phyloP scores from a whole-genome alignment of 2,329 filamentous ascomycete genomes.

The Celoporthe dispersa region DNA sequence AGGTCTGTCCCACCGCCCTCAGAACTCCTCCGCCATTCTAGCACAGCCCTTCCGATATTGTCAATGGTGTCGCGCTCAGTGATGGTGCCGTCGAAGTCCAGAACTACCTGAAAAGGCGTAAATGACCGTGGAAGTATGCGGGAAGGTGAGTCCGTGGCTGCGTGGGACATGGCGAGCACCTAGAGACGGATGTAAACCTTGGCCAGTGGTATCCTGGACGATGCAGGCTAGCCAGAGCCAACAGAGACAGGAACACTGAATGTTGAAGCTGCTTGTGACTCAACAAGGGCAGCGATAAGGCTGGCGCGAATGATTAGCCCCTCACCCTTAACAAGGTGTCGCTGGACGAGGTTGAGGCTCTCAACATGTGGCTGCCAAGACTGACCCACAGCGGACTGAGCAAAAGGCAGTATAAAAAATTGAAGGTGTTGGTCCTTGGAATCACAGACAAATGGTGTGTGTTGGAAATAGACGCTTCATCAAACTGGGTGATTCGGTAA shows the following conservation, averaged over 20 bases:
- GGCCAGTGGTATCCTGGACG: neutral
- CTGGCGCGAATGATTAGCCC: neutral
- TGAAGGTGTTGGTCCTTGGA: neutral
- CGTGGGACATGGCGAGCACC: neutral
- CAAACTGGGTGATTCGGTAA: neutral
- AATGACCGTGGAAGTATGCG: neutral
- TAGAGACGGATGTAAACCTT: neutral
- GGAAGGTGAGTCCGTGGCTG: neutral
- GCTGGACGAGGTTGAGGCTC: neutral
- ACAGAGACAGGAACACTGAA: neutral
- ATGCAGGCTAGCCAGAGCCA: neutral
- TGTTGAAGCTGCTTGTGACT: neutral
- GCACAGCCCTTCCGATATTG: slow-evolving; percentile 50
- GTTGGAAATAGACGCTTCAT: neutral
- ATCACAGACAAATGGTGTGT: too few species aligned
- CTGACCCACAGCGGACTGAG: neutral
- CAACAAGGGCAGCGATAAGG: neutral
- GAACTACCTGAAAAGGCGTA: slow-evolving; percentile 44
- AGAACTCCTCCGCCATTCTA: slow-evolving; percentile 39
- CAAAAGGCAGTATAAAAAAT: neutral
- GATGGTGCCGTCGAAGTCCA: slow-evolving; percentile 66
- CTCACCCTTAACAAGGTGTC: neutral
- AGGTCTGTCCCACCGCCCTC: slow-evolving; percentile 38
- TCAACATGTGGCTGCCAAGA: neutral
- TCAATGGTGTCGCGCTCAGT: slow-evolving; percentile 58